Evolutionary conservation across 257 asterid genomes (phyloP).

Genomic region (Verbena officinalis): DNA sequence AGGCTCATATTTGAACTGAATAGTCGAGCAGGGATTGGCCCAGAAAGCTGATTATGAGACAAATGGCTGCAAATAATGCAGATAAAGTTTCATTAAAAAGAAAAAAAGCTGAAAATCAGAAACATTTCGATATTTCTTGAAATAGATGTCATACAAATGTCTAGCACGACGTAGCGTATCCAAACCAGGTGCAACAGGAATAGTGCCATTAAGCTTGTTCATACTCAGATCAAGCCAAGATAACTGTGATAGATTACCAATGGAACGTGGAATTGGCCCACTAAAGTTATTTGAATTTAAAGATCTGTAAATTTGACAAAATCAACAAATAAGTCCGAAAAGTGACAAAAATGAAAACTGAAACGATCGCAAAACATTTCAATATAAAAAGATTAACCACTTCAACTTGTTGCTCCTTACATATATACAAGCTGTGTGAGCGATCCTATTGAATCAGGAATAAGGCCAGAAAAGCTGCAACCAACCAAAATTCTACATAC

Average conservation of each 20-base stretch:
- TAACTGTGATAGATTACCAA: conserved; percentile 65
- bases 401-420: conserved; percentile 42
- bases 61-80: conserved; percentile 62
- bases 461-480: conserved; percentile 84
- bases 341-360: too few relatives aligned
- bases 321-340: neutral
- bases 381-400: neutral
- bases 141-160: conserved; percentile 62
- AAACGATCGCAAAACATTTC: neutral
- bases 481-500: conserved; percentile 74
- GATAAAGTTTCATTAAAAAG: neutral
- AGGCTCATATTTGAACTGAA: conserved; percentile 69
- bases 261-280: conserved; percentile 76
- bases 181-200: conserved; percentile 77
- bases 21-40: conserved; percentile 55
- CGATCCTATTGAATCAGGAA: conserved; percentile 82
- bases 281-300: conserved; percentile 67
- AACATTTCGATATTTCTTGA: neutral
- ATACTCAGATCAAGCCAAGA: conserved; percentile 89
- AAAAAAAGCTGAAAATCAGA: neutral
- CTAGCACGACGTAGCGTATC: conserved; percentile 61
- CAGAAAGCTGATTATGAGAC: conserved; percentile 71
- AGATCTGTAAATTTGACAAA: conserved; percentile 44
- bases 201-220: conserved; percentile 63
- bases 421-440: conserved; percentile 67